A percentile compares a stretch with the other conserved stretches of the same genome.
Conservation (phyloP, 2,329 filamentous ascomycete species). For the Westerdykella sp. region DNA sequence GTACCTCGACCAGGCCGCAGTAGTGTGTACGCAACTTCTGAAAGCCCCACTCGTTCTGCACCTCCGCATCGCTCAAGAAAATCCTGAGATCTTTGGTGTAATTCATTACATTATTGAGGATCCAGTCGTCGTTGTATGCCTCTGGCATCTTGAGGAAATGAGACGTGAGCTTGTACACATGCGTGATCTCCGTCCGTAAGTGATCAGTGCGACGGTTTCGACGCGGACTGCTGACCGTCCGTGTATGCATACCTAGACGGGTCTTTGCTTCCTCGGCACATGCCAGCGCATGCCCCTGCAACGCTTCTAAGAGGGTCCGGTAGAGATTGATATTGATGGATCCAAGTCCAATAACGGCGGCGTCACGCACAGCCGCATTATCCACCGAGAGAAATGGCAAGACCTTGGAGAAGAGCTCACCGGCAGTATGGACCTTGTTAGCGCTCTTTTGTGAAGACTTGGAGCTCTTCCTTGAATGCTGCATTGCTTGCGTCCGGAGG, state of each 20-base stretch:
- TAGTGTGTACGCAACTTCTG: constrained; percentile 88
- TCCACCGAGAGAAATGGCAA: constrained; percentile 79
- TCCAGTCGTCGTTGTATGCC: constrained; percentile 81
- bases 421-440: constrained; percentile 79
- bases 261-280: constrained; percentile 86
- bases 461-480: constrained; percentile 78
- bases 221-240: constrained; percentile 74
- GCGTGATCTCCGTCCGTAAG: constrained; percentile 86
- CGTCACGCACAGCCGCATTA: constrained; percentile 75
- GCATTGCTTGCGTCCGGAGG: constrained; percentile 49
- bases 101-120: constrained; percentile 77
- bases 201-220: constrained; percentile 79
- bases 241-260: constrained; percentile 68
- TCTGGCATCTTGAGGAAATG: constrained; percentile 76
- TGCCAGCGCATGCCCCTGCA: constrained; percentile 77
- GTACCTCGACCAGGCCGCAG: constrained; percentile 84
- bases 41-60: constrained; percentile 92
- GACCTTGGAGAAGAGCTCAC: constrained; percentile 83
- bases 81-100: constrained; percentile 91
- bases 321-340: constrained; percentile 95
- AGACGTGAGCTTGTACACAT: constrained; percentile 90
- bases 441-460: constrained; percentile 60
- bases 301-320: constrained; percentile 77
- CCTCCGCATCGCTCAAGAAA: constrained; percentile 89
- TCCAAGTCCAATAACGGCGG: constrained; percentile 84